These are phyloP conservation scores for Russula olivacea DNA, from an alignment of 768 basidiomycete species.

Conservation along the genomic window DNA sequence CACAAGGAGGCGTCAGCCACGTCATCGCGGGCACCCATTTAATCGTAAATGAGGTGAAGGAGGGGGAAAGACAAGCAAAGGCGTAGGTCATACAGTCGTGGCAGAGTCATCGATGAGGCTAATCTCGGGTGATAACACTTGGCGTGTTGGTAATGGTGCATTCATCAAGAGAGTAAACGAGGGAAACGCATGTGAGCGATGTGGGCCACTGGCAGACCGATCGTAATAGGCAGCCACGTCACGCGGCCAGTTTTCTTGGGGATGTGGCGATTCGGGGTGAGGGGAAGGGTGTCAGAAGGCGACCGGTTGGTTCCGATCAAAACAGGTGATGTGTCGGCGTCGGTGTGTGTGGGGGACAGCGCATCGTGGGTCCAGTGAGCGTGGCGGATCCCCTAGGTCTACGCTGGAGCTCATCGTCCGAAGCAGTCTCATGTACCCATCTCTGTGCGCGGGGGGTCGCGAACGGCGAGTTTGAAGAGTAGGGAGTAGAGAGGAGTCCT, in stretches of 20 bases:
- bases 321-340: constrained; percentile 7
- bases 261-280: neutral
- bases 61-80: neutral
- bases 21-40: constrained; percentile 4
- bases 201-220: neutral
- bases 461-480: constrained; percentile 3
- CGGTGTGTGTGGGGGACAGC: neutral
- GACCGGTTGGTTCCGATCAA: neutral
- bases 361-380: constrained; percentile 11
- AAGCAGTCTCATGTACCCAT: neutral
- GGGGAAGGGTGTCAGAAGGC: neutral
- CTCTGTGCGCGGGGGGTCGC: constrained; percentile 12
- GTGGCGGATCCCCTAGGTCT: constrained; percentile 16
- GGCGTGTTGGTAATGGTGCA: constrained; percentile 10
- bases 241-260: constrained; percentile 7
- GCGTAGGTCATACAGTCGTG: constrained; percentile 18
- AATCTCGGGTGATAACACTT: neutral
- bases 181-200: neutral
- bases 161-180: neutral
- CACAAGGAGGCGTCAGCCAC: constrained; percentile 6
- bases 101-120: constrained; percentile 6
- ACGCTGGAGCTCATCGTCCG: constrained; percentile 14
- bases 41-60: constrained; percentile 10
- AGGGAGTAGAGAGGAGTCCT: constrained; percentile 35
- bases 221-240: constrained; percentile 7